These are phyloP conservation scores for Ricinus communis DNA, from an alignment of 345 rosid genomes.

Conservation along the genomic window DNA sequence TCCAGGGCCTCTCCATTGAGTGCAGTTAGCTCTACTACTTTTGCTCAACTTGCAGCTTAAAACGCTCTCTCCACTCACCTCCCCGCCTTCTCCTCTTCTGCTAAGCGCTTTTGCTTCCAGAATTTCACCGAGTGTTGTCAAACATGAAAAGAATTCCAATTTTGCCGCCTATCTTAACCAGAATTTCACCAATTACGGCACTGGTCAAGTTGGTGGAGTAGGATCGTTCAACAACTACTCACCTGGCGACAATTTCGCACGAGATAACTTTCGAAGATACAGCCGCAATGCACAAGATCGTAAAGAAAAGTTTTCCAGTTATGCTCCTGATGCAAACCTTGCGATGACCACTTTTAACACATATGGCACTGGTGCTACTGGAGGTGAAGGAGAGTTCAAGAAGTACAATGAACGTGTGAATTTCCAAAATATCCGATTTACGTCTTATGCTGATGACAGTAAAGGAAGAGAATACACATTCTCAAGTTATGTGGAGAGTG, in stretches of 20 bases:
- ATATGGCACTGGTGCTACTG: conserved; percentile 57
- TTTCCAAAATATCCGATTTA: conserved; percentile 53
- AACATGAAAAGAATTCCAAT: conserved; percentile 34
- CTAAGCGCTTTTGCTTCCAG: conserved; percentile 76
- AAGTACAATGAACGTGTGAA: conserved; percentile 53
- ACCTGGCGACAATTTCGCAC: conserved; percentile 27
- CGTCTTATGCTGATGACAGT: conserved; percentile 47
- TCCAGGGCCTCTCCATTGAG: conserved; percentile 73
- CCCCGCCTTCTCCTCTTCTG: conserved; percentile 70
- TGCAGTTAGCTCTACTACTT: conserved; percentile 57
- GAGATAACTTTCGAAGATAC: conserved; percentile 62
- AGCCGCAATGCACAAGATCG: conserved; percentile 46
- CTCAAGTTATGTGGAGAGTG: conserved; percentile 37
- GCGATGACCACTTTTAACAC: conserved; percentile 64
- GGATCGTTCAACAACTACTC: conserved; percentile 58
- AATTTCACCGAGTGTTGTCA: conserved; percentile 1
- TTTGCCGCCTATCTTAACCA: conserved; percentile 49
- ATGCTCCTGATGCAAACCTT: conserved; percentile 45
- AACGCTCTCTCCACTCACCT: conserved; percentile 57
- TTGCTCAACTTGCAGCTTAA: conserved; percentile 60
- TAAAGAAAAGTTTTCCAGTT: conserved; percentile 41
- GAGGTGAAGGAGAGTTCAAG: conserved; percentile 60
- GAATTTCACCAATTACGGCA: conserved; percentile 80
- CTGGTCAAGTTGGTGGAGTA: conserved; percentile 35
- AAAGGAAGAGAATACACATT: conserved; percentile 49